These are phyloP conservation scores for Silybum marianum DNA, from an alignment of 129 eudicot genomes.

Conservation along the genomic window DNA sequence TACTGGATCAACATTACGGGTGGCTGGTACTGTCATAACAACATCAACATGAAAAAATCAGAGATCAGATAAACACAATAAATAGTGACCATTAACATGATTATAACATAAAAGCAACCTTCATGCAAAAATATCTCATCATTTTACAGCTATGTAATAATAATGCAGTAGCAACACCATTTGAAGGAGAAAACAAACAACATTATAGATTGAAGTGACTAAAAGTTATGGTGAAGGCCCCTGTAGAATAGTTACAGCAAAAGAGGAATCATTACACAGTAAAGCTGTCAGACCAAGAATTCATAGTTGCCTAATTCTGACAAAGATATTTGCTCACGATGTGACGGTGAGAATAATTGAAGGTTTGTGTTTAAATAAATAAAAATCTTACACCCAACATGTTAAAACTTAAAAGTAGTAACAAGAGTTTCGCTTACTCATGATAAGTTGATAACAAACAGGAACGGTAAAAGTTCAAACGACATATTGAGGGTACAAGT, in stretches of 20 bases:
- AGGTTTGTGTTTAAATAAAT: not conserved
- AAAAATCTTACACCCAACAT: not conserved
- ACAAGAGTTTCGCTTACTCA: not conserved
- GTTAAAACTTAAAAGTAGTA: not conserved
- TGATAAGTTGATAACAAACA: not conserved
- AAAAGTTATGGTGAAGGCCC: slow-evolving; percentile 14
- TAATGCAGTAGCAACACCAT: not conserved
- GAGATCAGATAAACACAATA: slow-evolving; percentile 13
- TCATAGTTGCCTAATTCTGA: not conserved
- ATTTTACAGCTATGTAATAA: slow-evolving; percentile 4
- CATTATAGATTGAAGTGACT: slow-evolving; percentile 23
- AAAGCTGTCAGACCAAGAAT: not conserved
- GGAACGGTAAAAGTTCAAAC: not conserved
- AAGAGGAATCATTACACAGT: not conserved
- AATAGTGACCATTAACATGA: not conserved
- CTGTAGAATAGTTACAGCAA: slow-evolving; percentile 8
- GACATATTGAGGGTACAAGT: not conserved
- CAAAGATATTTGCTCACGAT: slow-evolving; percentile 6
- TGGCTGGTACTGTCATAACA: slow-evolving; percentile 55
- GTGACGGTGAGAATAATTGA: slow-evolving; percentile 10
- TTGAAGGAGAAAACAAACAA: not conserved
- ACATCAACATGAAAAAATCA: slow-evolving; percentile 12
- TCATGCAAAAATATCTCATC: not conserved
- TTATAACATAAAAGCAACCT: not conserved
- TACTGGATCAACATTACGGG: slow-evolving; percentile 62